Conservation (phyloP, 345 rosid genomes). For the Camelina neglecta region DNA sequence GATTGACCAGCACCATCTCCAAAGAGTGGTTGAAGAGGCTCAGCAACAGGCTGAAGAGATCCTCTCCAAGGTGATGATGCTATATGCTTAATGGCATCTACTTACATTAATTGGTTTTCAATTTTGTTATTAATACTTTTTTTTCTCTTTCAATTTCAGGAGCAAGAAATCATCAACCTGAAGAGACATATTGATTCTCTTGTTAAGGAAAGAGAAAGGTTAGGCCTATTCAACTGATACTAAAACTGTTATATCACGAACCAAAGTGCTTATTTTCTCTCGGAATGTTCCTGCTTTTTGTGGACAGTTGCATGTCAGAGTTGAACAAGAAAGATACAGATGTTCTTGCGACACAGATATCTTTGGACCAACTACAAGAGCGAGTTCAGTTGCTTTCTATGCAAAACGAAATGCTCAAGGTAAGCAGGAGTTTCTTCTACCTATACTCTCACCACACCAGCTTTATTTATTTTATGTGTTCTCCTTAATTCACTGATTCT, state of each 20-base stretch:
- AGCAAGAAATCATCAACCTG: constrained; percentile 66
- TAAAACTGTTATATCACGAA: constrained; percentile 12
- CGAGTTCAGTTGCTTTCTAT: constrained; percentile 78
- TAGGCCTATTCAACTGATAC: constrained; percentile 33
- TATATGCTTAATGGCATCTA: neutral
- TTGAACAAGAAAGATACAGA: constrained; percentile 67
- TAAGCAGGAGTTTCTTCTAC: constrained; percentile 30
- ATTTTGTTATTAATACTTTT: constrained; percentile 26
- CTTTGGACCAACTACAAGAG: constrained; percentile 73
- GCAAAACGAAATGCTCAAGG: constrained; percentile 90
- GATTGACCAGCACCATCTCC: constrained; percentile 75
- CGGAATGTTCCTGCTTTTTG: neutral
- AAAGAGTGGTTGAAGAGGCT: constrained; percentile 70
- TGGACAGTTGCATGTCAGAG: constrained; percentile 64
- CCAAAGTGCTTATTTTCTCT: constrained; percentile 12
- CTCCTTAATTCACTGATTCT: neutral
- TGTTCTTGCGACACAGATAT: constrained; percentile 61
- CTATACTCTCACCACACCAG: constrained; percentile 3
- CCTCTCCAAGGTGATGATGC: constrained; percentile 63
- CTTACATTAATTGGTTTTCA: constrained; percentile 18
- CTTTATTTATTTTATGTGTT: neutral
- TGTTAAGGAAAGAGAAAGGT: constrained; percentile 78
- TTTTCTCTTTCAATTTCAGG: constrained; percentile 46
- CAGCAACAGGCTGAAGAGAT: constrained; percentile 68
- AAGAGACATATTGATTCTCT: constrained; percentile 61